Conservation (phyloP, 345 rosid species). For the Euphorbia pulcherrima region DNA sequence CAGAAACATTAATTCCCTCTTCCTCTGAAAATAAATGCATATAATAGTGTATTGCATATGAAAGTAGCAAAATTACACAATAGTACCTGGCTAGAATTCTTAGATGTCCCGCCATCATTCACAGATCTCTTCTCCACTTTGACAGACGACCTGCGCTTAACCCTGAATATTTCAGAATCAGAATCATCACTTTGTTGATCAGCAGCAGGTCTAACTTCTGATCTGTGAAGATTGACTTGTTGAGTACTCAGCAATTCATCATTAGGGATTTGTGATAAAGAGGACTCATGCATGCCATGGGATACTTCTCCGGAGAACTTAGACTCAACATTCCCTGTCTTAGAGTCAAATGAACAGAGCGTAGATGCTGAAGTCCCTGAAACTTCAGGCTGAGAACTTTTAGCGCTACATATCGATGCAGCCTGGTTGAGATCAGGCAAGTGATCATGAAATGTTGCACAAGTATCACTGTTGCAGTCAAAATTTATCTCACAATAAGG, state of each 20-base stretch:
- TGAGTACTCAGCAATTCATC: conserved; percentile 32
- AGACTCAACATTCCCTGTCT: conserved; percentile 31
- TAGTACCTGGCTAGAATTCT: conserved; percentile 58
- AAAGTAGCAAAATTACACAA: background rate
- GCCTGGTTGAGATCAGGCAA: conserved; percentile 22
- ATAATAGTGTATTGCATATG: background rate
- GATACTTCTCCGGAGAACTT: conserved; percentile 37
- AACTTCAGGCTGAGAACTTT: conserved; percentile 19
- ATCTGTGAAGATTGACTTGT: conserved; percentile 24
- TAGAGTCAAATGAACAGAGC: conserved; percentile 37
- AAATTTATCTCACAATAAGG: conserved; percentile 64
- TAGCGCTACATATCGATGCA: conserved; percentile 17
- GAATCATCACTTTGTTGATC: conserved; percentile 76
- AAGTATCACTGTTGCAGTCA: conserved; percentile 24
- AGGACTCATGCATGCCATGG: conserved; percentile 28
- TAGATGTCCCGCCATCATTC: conserved; percentile 35
- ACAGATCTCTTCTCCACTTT: conserved; percentile 58
- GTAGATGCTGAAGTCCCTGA: conserved; percentile 42
- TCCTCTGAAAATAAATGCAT: background rate
- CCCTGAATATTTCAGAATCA: conserved; percentile 78
- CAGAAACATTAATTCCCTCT: background rate
- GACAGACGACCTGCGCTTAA: conserved; percentile 74
- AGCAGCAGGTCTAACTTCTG: conserved; percentile 24
- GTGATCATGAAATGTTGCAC: conserved; percentile 7
- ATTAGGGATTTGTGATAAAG: conserved; percentile 31